A percentile compares a stretch with the other conserved stretches of the same genome.
Conservation (phyloP, 2,329 filamentous ascomycete genomes). For the Colletotrichum noveboracense region DNA sequence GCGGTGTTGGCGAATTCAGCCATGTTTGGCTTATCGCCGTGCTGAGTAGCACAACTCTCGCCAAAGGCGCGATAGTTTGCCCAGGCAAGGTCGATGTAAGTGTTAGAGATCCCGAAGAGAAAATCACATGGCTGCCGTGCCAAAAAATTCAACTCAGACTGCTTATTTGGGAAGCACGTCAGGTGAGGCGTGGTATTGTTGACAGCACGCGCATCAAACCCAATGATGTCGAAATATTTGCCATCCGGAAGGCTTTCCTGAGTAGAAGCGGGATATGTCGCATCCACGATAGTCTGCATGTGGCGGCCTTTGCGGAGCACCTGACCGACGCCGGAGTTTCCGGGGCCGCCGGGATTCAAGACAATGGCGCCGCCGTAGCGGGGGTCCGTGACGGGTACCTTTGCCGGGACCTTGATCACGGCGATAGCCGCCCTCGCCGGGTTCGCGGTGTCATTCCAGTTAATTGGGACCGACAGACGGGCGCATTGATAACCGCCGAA, state of each 20-base stretch:
- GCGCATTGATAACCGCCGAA: slow-evolving; percentile 16
- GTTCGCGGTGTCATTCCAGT: slow-evolving; percentile 15
- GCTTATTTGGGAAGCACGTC: slow-evolving; percentile 38
- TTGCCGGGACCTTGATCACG: slow-evolving; percentile 20
- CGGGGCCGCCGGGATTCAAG: slow-evolving; percentile 19
- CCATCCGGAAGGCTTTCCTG: background rate
- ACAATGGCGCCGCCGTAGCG: slow-evolving; percentile 19
- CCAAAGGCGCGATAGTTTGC: slow-evolving; percentile 25
- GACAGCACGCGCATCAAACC: slow-evolving; percentile 48
- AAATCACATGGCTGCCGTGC: background rate
- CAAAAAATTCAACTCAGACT: background rate
- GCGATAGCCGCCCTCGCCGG: slow-evolving; percentile 7
- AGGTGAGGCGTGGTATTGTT: slow-evolving; percentile 43
- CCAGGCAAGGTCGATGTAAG: slow-evolving; percentile 26
- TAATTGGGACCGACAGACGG: slow-evolving; percentile 18
- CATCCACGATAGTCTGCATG: slow-evolving; percentile 14
- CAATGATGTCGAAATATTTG: slow-evolving; percentile 44
- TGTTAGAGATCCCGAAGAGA: slow-evolving; percentile 20
- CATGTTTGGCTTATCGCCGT: slow-evolving; percentile 26
- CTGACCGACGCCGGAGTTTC: slow-evolving; percentile 21
- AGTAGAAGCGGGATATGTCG: background rate
- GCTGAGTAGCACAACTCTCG: slow-evolving; percentile 20
- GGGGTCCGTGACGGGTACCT: slow-evolving; percentile 20
- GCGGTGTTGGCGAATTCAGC: slow-evolving; percentile 46
- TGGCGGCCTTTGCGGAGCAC: slow-evolving; percentile 8